phyloP scores from a whole-genome alignment of 1,284 basidiomycete genomes.

The Paramarasmius palmivorus region DNA sequence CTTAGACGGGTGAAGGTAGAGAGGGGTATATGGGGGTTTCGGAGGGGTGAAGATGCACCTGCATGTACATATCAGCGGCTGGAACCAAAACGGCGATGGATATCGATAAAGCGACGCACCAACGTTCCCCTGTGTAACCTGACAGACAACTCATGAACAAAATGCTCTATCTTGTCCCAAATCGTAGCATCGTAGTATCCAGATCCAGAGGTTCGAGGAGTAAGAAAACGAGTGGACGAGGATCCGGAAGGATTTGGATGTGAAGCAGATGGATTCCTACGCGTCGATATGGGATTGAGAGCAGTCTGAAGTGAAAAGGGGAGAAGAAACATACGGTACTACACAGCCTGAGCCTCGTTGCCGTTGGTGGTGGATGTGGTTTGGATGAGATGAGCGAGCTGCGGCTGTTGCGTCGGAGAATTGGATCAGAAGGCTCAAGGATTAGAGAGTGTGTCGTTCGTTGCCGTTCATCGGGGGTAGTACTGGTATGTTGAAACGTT shows the following conservation, averaged over 20 bases:
- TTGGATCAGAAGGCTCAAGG: neutral
- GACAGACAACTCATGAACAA: conserved; percentile 19
- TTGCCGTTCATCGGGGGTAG: neutral
- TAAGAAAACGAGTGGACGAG: conserved; percentile 42
- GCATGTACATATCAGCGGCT: no score
- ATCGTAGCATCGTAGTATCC: conserved; percentile 31
- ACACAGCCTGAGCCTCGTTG: conserved; percentile 60
- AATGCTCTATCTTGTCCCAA: conserved; percentile 34
- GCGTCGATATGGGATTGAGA: no score
- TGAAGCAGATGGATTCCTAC: conserved; percentile 37
- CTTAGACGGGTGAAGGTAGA: no score
- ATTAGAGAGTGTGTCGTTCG: neutral
- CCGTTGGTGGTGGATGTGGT: conserved; percentile 72
- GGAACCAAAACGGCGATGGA: no score
- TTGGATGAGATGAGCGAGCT: conserved; percentile 43
- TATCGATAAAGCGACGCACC: no score
- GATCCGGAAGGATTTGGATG: conserved; percentile 33
- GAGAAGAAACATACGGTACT: conserved; percentile 39
- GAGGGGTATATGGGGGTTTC: no score
- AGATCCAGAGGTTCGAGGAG: conserved; percentile 37
- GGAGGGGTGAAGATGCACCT: no score
- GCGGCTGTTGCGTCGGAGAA: neutral
- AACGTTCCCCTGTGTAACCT: conserved; percentile 23
- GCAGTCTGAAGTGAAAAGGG: no score
- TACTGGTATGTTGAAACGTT: no score